A percentile compares a stretch with the other conserved stretches of the same genome.
Evolutionary conservation across 768 basidiomycete species (phyloP).

Genomic region (Amanita jacksonii): DNA sequence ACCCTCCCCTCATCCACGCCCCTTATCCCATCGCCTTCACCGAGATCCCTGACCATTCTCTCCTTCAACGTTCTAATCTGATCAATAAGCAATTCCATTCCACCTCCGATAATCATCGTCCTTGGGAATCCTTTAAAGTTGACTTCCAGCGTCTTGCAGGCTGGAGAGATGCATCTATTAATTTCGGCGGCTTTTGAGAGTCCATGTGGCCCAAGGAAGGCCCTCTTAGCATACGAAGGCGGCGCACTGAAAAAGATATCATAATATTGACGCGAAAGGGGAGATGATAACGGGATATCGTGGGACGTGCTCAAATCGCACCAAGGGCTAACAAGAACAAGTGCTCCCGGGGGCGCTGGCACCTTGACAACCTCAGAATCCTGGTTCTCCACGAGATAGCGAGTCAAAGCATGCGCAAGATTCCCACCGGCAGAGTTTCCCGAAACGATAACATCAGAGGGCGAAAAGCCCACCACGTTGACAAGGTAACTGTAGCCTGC

Average conservation of each 20-base stretch:
- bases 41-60: slow-evolving; percentile 34
- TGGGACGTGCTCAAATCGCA: slow-evolving; percentile 39
- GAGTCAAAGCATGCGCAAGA: slow-evolving; percentile 30
- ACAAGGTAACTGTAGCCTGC: slow-evolving; percentile 44
- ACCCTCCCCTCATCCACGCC: slow-evolving; percentile 15
- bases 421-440: slow-evolving; percentile 52
- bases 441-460: slow-evolving; percentile 33
- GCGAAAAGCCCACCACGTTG: slow-evolving; percentile 27
- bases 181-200: slow-evolving; percentile 23
- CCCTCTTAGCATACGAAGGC: slow-evolving; percentile 18
- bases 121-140: slow-evolving; percentile 38
- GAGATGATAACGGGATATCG: slow-evolving; percentile 17
- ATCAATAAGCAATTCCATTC: slow-evolving; percentile 30
- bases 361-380: slow-evolving; percentile 12
- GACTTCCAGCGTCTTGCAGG: slow-evolving; percentile 21
- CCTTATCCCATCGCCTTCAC: slow-evolving; percentile 18
- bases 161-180: slow-evolving; percentile 41
- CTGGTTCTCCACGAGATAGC: slow-evolving; percentile 27
- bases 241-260: not conserved
- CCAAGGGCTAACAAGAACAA: slow-evolving; percentile 41
- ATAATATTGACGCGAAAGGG: not conserved
- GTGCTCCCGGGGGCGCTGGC: slow-evolving; percentile 18
- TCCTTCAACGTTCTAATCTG: slow-evolving; percentile 27
- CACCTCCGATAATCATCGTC: slow-evolving; percentile 40
- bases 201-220: slow-evolving; percentile 32